These are phyloP conservation scores for Metschnikowia rubicola DNA, from an alignment of 805 yeast species.

Conservation along the genomic window DNA sequence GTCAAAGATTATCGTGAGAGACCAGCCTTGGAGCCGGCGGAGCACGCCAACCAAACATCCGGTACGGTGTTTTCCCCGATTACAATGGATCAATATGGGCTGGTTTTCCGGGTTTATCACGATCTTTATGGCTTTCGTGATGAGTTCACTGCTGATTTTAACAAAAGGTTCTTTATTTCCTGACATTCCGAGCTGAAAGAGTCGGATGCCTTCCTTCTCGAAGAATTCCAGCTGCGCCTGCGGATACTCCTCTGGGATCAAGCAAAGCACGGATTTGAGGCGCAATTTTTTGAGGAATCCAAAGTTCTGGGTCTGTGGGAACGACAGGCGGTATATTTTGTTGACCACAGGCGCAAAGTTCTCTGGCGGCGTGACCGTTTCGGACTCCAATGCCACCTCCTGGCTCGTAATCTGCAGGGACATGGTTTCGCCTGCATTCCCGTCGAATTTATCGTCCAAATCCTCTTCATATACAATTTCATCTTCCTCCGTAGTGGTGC, in stretches of 20 bases:
- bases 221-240: constrained; percentile 66
- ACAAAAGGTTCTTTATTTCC: constrained; percentile 97
- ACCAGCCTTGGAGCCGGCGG: constrained; percentile 86
- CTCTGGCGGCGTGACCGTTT: constrained; percentile 67
- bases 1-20: constrained; percentile 88
- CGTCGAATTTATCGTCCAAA: constrained; percentile 38
- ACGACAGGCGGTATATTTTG: constrained; percentile 79
- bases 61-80: constrained; percentile 94
- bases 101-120: constrained; percentile 84
- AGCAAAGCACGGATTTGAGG: constrained; percentile 72
- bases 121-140: constrained; percentile 77
- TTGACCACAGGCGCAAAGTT: constrained; percentile 80
- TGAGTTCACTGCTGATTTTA: constrained; percentile 58
- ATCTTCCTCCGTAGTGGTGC: constrained; percentile 30
- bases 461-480: constrained; percentile 36
- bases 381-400: constrained; percentile 5
- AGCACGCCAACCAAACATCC: constrained; percentile 95
- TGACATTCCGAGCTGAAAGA: constrained; percentile 87
- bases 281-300: constrained; percentile 57
- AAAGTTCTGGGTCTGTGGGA: constrained; percentile 85
- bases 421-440: constrained; percentile 19
- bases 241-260: constrained; percentile 92
- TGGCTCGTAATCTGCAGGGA: constrained; percentile 11
- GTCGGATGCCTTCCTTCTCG: constrained; percentile 53
- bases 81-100: constrained; percentile 91